Base-by-base conservation (phyloP, 1,284 basidiomycete genomes). In the Rhodotorula glutinis region DNA sequence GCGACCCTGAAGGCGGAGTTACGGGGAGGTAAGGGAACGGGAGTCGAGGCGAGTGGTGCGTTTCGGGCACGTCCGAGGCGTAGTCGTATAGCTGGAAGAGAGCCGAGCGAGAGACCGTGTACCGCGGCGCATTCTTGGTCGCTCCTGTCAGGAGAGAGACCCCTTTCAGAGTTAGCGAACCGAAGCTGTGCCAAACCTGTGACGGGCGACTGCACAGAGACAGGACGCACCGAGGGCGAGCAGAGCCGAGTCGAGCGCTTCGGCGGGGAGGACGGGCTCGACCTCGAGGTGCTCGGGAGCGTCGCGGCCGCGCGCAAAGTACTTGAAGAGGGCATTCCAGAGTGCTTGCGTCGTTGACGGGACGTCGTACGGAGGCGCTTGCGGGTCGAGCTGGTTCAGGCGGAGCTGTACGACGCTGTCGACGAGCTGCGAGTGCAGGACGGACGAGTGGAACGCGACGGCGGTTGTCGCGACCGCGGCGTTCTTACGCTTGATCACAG, bases 11-110 rank as follows among this genome's bases (percentile, higher is more conserved):
- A 4, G 63, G 29, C 1, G 69, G 61, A 0, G 60, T 53, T 21
- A 54, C 43, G 43, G 63, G 51, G 14, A 70, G 23, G 53, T 63
- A 68, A 1, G 69, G 71, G 58, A 70, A 73, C 3, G 63, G 63
- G 0, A 44, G 52, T 7, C 14, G 53, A 3, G 61, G 53, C 7
- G 46, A 51, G 43, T 63, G 61, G 55, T 62, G 53, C 4, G 63
- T 51, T 14, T 58, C 56, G 19, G 62, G 56, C 11, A 58, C 33
- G 52, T 68, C 66, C 27, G 57, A 53, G 11, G 72, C 69, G 40
- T 65, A 69, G 49, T 61, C 52, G 63, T 61, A 73, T 14, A 66
- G 60, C 59, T 71, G 67, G 53, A 71, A 73, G 27, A 73, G 46
- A 25, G 72, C 65, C 17, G 67, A 62, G 8, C 70, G 64, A 4